phyloP scores from a whole-genome alignment of 345 rosid genomes.

The Ceriops tagal region DNA sequence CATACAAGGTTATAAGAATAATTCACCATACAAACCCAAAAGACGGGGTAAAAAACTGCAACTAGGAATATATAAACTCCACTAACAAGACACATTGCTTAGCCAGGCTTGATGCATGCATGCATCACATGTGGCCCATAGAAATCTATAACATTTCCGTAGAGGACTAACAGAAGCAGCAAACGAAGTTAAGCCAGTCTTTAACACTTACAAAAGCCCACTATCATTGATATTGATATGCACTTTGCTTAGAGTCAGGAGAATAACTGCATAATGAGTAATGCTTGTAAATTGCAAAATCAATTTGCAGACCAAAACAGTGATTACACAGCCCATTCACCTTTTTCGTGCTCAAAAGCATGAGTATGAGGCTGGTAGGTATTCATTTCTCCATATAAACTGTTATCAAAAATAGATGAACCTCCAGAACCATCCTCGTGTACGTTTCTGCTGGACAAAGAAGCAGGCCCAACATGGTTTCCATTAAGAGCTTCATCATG shows the following conservation, averaged over 20 bases:
- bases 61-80: no score
- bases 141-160: no score
- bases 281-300: not conserved
- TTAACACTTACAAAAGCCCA: not conserved
- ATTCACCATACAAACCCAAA: no score
- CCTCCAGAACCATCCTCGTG: slow-evolving; percentile 63
- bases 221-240: not conserved
- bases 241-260: no score
- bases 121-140: no score
- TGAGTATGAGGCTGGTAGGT: slow-evolving; percentile 56
- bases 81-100: no score
- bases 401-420: slow-evolving; percentile 51
- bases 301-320: not conserved
- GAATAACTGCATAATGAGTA: no score
- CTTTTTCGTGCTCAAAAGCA: slow-evolving; percentile 57
- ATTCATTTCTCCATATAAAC: slow-evolving; percentile 39
- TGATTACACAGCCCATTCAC: slow-evolving; percentile 31
- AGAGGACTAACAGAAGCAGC: no score
- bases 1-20: no score
- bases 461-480: slow-evolving; percentile 46
- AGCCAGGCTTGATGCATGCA: no score
- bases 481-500: slow-evolving; percentile 36
- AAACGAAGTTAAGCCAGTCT: no score
- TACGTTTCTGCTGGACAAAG: slow-evolving; percentile 48
- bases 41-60: no score